phyloP scores from a whole-genome alignment of 2,329 filamentous ascomycete species.

The Diplodia scrobiculata region DNA sequence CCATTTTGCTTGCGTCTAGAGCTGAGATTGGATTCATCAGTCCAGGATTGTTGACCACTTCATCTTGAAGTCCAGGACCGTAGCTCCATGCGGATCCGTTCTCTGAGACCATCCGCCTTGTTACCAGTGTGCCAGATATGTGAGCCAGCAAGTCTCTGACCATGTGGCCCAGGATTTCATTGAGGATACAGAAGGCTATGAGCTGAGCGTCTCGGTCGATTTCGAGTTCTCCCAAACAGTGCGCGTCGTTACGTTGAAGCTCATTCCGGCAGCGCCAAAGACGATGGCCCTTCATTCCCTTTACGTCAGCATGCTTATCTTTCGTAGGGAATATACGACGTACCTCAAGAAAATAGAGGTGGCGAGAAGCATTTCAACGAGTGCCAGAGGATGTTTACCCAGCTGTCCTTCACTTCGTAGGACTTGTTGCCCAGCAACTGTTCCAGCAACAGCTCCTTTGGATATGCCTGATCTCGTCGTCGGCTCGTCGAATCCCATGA shows the following conservation, averaged over 20 bases:
- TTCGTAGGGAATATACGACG: background rate
- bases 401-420: background rate
- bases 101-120: background rate
- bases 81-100: background rate
- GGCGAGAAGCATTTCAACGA: background rate
- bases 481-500: too few relatives aligned
- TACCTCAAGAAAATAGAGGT: background rate
- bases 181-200: background rate
- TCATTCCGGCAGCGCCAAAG: background rate
- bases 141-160: background rate
- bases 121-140: background rate
- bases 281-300: background rate
- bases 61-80: background rate
- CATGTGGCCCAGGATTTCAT: background rate
- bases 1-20: background rate
- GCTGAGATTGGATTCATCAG: too few relatives aligned
- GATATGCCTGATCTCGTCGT: too few relatives aligned
- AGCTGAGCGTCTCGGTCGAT: background rate
- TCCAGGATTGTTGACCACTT: too few relatives aligned
- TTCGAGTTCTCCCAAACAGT: background rate
- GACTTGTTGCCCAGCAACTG: background rate
- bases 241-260: background rate
- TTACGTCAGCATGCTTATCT: accelerated
- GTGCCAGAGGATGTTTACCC: background rate
- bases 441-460: too few relatives aligned